Evolutionary conservation across 306 rosid species (phyloP).

Genomic region (Malus fusca): DNA sequence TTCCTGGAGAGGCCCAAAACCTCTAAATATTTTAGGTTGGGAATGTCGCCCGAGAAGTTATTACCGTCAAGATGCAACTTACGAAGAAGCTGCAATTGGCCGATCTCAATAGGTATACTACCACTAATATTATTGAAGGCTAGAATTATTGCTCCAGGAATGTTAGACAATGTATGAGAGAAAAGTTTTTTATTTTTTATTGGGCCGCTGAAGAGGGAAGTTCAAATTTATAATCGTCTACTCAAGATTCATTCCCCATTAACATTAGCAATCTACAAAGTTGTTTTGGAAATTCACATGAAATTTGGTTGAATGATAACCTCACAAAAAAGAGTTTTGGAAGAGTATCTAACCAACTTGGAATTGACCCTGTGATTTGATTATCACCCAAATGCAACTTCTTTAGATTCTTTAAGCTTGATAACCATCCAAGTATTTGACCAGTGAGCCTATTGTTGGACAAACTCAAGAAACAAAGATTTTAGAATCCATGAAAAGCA

Average conservation of each 20-base stretch:
- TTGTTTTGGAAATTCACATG: no score
- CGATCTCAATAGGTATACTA: background rate
- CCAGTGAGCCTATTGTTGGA: rapidly evolving
- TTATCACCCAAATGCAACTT: rapidly evolving
- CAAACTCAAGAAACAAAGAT: no score
- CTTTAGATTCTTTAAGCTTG: background rate
- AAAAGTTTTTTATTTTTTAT: no score
- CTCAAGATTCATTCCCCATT: no score
- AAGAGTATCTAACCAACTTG: background rate
- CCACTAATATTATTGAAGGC: no score
- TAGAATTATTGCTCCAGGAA: no score
- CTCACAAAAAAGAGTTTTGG: background rate
- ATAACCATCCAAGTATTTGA: no score
- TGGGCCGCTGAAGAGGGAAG: no score
- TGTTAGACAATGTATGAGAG: no score
- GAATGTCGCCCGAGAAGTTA: background rate
- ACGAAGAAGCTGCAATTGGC: background rate
- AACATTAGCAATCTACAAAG: no score
- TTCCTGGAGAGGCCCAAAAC: background rate
- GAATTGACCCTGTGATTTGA: background rate
- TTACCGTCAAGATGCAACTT: rapidly evolving
- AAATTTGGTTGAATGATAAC: background rate
- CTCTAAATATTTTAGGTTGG: background rate
- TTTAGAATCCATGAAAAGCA: no score
- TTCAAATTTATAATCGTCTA: no score